These are phyloP conservation scores for Cyamopsis tetragonoloba DNA, from an alignment of 306 rosid genomes.

Conservation along the genomic window DNA sequence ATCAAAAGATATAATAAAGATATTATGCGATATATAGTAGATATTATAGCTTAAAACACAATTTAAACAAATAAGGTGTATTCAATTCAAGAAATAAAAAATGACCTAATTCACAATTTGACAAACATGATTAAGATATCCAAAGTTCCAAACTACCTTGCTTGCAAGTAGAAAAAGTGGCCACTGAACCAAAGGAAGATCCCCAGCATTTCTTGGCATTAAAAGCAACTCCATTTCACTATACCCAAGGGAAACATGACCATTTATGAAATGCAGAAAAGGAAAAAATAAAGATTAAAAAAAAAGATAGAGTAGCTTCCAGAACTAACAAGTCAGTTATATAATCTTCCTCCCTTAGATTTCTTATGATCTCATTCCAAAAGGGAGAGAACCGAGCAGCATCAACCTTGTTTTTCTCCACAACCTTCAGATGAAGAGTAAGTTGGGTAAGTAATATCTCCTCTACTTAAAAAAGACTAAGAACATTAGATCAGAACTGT, in stretches of 20 bases:
- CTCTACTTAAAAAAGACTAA: slow-evolving; percentile 8
- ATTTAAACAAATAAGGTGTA: not conserved
- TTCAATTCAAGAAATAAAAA: not conserved
- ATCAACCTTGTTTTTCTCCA: slow-evolving; percentile 62
- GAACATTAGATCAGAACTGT: not conserved
- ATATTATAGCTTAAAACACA: not conserved
- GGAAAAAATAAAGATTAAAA: not conserved
- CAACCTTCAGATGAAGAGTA: slow-evolving; percentile 42
- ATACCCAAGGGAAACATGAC: slow-evolving; percentile 2
- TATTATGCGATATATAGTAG: not conserved
- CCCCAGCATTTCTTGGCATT: slow-evolving; percentile 78
- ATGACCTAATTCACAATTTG: not conserved
- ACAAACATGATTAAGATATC: not conserved
- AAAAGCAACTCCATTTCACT: slow-evolving; percentile 87
- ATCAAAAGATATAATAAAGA: not conserved
- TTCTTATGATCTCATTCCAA: slow-evolving; percentile 88
- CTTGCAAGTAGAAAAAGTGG: slow-evolving; percentile 98
- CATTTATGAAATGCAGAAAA: not conserved
- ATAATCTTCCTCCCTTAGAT: slow-evolving; percentile 93
- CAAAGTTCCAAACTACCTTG: slow-evolving; percentile 53
- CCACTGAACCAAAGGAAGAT: slow-evolving; percentile 86
- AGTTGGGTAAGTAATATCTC: slow-evolving; percentile 8
- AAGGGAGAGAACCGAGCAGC: slow-evolving; percentile 85
- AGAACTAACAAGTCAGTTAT: slow-evolving; percentile 76
- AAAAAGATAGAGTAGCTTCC: not conserved